Evolutionary conservation across 1,284 basidiomycete species (phyloP).

Genomic region (Heterobasidion annosum): DNA sequence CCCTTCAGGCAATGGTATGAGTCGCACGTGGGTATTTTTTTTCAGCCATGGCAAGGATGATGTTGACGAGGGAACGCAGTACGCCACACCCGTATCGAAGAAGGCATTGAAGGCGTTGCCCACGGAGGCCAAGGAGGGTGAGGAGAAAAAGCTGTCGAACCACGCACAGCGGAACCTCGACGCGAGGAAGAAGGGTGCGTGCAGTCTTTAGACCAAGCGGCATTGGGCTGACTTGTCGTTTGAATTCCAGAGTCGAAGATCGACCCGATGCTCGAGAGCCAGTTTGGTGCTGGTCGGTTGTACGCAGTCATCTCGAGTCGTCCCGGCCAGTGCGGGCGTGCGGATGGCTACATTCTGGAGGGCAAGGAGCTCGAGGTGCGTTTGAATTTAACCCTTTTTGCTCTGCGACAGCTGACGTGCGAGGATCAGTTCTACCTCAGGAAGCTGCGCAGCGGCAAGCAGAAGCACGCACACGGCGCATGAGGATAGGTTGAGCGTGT

Average conservation of each 20-base stretch:
- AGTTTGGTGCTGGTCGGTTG: constrained; percentile 83
- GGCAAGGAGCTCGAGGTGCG: constrained; percentile 92
- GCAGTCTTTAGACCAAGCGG: neutral
- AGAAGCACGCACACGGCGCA: constrained; percentile 74
- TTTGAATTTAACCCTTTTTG: constrained; percentile 5
- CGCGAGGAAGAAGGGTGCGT: constrained; percentile 80
- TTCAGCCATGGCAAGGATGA: neutral
- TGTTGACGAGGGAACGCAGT: constrained; percentile 36
- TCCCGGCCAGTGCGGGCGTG: constrained; percentile 90
- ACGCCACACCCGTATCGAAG: constrained; percentile 86
- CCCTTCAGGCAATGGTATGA: constrained; percentile 99
- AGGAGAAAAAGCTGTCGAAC: constrained; percentile 77
- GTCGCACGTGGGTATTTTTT: constrained; percentile 64
- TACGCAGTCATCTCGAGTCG: constrained; percentile 87
- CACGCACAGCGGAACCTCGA: constrained; percentile 82
- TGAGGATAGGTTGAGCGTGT: constrained; percentile 14
- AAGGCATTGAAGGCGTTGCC: constrained; percentile 62
- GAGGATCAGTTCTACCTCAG: constrained; percentile 80
- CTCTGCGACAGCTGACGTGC: constrained; percentile 9
- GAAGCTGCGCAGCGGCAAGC: constrained; percentile 88
- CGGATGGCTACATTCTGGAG: constrained; percentile 93
- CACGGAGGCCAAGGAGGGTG: constrained; percentile 34
- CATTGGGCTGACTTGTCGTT: neutral
- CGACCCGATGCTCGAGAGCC: constrained; percentile 78
- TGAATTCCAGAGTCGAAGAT: constrained; percentile 69